Evolutionary conservation across 805 yeast species (phyloP), one percentile per base, ranked within the genome.

Genomic region (Spathaspora hagerdaliae): DNA sequence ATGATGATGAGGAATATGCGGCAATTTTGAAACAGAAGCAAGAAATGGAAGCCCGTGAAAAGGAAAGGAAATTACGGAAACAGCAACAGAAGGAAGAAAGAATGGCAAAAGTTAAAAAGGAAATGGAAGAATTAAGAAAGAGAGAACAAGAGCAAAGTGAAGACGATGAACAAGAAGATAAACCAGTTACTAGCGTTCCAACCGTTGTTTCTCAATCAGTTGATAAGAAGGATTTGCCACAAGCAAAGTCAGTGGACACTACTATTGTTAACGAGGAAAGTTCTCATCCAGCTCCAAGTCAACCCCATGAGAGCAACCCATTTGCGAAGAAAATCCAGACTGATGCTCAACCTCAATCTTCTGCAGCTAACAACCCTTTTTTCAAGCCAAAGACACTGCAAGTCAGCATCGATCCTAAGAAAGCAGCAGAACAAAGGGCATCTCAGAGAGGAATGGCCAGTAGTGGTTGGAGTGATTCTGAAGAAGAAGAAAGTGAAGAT

Each of bases 351-450:
- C 11, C 19, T 24, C 26, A 9, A n/a, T 9, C 26, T 3, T 10
- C 29, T 55, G 14, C 44, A 19, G 13, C 42, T 5, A 34, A 38
- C 14, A 77, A 77, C 49, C 87, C 88, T 42, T 83, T 83, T 57
- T 83, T 83, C 61, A 81, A 79, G 55, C 77, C 80, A 7, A 46
- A 51, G 8, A 42, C 41, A 6, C 46, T 52, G 7, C 31, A 32
- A 33, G 53, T 63, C 4, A 56, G 54, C 2, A 65, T 82, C 51
- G 87, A 83, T 56, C 67, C 78, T 0, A 72, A 72, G 49, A 79
- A 80, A 48, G 79, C 85, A 27, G 84, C 81, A 45, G 84, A 83
- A 2, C 91, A 85, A 62, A 73, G 94, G 63, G 80, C 77, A 27
- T 79, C 87, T 7, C 92, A 86, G 60, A 73, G 91, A 62, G 83